These are phyloP conservation scores for Gnomoniopsis sp. DNA, from an alignment of 2,329 filamentous ascomycete species.

Conservation along the genomic window DNA sequence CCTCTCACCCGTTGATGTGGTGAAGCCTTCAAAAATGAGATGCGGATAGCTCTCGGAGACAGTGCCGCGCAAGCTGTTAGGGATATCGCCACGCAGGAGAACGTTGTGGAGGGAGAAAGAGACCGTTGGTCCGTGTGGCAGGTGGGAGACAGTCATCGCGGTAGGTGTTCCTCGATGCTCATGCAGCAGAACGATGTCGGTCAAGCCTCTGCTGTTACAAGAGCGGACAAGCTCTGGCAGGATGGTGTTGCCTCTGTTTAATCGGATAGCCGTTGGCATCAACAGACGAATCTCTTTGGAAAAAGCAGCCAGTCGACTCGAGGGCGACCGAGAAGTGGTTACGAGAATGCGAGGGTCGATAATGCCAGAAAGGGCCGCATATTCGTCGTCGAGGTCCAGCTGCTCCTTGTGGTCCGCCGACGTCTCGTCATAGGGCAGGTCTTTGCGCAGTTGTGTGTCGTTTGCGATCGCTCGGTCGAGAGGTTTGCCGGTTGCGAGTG, in stretches of 20 bases:
- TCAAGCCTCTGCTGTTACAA: conserved; percentile 75
- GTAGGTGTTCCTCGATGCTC: conserved; percentile 93
- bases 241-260: conserved; percentile 90
- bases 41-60: conserved; percentile 85
- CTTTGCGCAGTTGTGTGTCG: conserved; percentile 77
- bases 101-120: conserved; percentile 92
- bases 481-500: conserved; percentile 84
- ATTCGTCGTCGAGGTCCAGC: conserved; percentile 82
- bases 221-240: conserved; percentile 80
- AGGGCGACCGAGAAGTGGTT: conserved; percentile 86
- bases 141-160: conserved; percentile 80
- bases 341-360: conserved; percentile 86
- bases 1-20: conserved; percentile 71
- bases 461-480: conserved; percentile 79
- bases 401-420: conserved; percentile 66
- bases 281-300: conserved; percentile 72
- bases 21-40: conserved; percentile 93
- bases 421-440: conserved; percentile 93
- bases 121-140: conserved; percentile 81
- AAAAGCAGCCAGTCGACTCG: conserved; percentile 79
- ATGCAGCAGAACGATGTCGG: conserved; percentile 82
- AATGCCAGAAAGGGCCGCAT: conserved; percentile 79
- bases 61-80: conserved; percentile 72
- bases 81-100: conserved; percentile 87
- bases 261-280: conserved; percentile 77